Evolutionary conservation across 129 eudicot species (phyloP), one percentile per base, ranked within the genome.

Genomic region (Oenanthe sinensis): DNA sequence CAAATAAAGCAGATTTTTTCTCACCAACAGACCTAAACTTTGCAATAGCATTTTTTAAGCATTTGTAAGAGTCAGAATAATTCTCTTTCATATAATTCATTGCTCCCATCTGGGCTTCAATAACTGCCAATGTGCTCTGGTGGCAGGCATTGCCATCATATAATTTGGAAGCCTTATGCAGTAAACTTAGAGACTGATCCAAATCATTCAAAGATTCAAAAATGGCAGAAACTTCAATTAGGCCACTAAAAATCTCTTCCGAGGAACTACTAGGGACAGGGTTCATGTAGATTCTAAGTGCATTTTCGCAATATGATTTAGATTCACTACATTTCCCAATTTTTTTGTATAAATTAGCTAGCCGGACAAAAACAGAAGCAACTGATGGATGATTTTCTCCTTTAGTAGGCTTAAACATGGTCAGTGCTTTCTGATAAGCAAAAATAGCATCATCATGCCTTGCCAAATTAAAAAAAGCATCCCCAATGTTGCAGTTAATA

Each of bases 41-140:
- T 3, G 85, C 74, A 49, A 85, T 80, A 4, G 98, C 90, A 44
- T 71, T 86, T 36, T 90, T 87, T 48, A 95, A 84, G 50, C 80
- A 81, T 45, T 90, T 79, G 54, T 95, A 95, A 8, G 97, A 90
- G 77, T 90, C 97, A 0, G 78, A 8, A 79, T 90, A 85, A 63
- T 73, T 82, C 47, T 89, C 90, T 81, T 91, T 73, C 84, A 91
- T 87, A 69, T 90, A 95, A 48, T 85, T 75, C 84, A 95, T 20
- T 52, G 86, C 96, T 65, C 98, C 98, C 82, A 95, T 90, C 65
- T 95, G 98, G 9, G 97, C 92, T 74, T 95, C 96, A 22, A 92
- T 90, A 30, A 96, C 98, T 6, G 98, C 98, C 43, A 95, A 74
- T 28, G 89, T 90, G 79, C 96, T 83, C 46, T 87, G 87, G 55